Percentiles rank a stretch among this genome's conserved stretches.
Evolutionary conservation across 163 green algal genomes (phyloP).

Genomic region (Botryococcus braunii): DNA sequence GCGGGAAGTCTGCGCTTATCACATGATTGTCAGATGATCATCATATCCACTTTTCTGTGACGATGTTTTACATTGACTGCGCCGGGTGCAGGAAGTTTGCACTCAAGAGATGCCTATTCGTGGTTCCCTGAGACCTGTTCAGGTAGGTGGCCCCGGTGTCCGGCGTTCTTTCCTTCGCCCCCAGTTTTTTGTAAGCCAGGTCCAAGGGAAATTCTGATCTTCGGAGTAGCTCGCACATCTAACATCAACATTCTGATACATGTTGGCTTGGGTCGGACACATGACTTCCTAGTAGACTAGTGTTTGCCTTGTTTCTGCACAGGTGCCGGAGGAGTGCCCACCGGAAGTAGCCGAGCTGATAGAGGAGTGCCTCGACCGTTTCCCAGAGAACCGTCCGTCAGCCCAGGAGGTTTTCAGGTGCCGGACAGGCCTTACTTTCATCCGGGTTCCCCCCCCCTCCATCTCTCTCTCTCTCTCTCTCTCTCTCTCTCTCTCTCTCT

Average conservation of each 20-base stretch:
- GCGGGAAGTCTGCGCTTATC: no score
- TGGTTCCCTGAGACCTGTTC: background rate
- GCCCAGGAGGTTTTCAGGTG: constrained; percentile 1
- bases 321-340: constrained; percentile 8
- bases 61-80: no score
- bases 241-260: background rate
- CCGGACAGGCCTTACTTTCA: no score
- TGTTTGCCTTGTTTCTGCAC: background rate
- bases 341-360: constrained; percentile 2
- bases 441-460: no score
- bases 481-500: no score
- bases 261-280: background rate
- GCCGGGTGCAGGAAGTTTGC: constrained; percentile 1
- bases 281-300: background rate
- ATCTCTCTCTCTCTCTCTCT: no score
- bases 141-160: background rate
- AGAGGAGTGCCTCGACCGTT: background rate
- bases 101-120: constrained; percentile 2
- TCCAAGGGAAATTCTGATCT: background rate
- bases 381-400: background rate
- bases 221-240: background rate
- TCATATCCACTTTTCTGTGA: no score
- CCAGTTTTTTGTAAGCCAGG: background rate
- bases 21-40: no score
- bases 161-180: background rate